Percentiles rank a stretch among this genome's conserved stretches.
Conservation (phyloP, 306 rosid species). For the Rubus idaeus region DNA sequence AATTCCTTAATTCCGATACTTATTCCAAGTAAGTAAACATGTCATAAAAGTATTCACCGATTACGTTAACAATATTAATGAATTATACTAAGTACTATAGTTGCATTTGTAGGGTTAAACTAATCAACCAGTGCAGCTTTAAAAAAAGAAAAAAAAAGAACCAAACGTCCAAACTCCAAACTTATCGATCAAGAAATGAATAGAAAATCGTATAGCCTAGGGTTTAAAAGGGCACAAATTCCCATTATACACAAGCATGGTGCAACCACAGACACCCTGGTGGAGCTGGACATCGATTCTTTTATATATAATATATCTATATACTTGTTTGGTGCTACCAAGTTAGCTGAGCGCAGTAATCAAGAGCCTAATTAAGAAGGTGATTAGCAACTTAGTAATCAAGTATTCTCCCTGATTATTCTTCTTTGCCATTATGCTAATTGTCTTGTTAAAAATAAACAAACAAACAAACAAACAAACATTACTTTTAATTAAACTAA, state of each 20-base stretch:
- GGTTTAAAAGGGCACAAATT: not conserved
- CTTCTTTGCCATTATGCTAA: constrained; percentile 8
- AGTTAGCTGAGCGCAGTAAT: not conserved
- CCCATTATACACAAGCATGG: not conserved
- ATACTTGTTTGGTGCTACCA: constrained; percentile 4
- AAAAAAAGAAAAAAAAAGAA: not conserved
- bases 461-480: not conserved
- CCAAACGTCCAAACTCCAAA: not conserved
- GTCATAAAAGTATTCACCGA: too few species aligned
- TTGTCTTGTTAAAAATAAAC: constrained; percentile 3
- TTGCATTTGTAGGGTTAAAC: too few species aligned
- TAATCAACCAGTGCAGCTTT: not conserved
- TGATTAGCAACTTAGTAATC: constrained; percentile 9
- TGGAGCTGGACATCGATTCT: not conserved
- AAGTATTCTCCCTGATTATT: constrained; percentile 4
- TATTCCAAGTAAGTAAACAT: too few species aligned
- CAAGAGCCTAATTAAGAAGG: constrained; percentile 3
- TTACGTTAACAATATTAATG: too few species aligned
- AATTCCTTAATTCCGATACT: too few species aligned
- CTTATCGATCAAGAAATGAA: not conserved
- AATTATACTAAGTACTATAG: too few species aligned
- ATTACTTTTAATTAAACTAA: not conserved
- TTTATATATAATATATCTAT: not conserved
- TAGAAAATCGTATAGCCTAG: not conserved
- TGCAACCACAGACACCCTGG: not conserved